phyloP scores from a whole-genome alignment of 805 yeast genomes.

The Torulaspora quercuum region DNA sequence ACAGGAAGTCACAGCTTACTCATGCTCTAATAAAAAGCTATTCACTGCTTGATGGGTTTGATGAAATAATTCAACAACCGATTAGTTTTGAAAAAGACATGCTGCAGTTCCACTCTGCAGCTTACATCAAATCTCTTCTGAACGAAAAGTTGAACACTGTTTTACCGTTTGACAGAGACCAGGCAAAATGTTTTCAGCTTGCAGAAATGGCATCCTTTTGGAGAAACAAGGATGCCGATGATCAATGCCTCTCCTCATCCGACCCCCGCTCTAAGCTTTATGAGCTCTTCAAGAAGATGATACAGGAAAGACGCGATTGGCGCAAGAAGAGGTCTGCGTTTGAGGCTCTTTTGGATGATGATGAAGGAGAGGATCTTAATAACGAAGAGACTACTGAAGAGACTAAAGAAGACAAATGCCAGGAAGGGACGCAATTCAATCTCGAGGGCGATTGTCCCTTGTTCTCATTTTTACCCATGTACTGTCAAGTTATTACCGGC shows the following conservation, averaged over 20 bases:
- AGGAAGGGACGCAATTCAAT: constrained; percentile 41
- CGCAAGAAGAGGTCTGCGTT: constrained; percentile 10
- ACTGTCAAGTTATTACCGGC: constrained; percentile 51
- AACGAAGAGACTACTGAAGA: constrained; percentile 11
- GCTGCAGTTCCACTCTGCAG: constrained; percentile 46
- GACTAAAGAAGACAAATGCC: no score
- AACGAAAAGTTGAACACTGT: constrained; percentile 20
- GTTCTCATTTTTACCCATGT: constrained; percentile 51
- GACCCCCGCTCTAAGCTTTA: constrained; percentile 16
- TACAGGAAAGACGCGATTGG: not conserved
- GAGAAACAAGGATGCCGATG: constrained; percentile 11
- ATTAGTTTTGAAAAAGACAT: constrained; percentile 38
- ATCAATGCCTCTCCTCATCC: constrained; percentile 10
- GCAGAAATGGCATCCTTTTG: constrained; percentile 17
- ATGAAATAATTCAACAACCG: constrained; percentile 21
- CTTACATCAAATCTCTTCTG: constrained; percentile 43
- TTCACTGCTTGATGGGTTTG: constrained; percentile 25
- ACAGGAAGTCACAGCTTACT: constrained; percentile 26
- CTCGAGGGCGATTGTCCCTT: constrained; percentile 61
- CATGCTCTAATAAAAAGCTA: constrained; percentile 26
- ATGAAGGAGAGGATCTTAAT: constrained; percentile 8
- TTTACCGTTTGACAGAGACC: constrained; percentile 21
- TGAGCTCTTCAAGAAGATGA: constrained; percentile 11
- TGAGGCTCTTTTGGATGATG: constrained; percentile 10
- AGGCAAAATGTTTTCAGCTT: constrained; percentile 18